Conservation (phyloP, 495 filamentous ascomycete species). For the Podospora comata region DNA sequence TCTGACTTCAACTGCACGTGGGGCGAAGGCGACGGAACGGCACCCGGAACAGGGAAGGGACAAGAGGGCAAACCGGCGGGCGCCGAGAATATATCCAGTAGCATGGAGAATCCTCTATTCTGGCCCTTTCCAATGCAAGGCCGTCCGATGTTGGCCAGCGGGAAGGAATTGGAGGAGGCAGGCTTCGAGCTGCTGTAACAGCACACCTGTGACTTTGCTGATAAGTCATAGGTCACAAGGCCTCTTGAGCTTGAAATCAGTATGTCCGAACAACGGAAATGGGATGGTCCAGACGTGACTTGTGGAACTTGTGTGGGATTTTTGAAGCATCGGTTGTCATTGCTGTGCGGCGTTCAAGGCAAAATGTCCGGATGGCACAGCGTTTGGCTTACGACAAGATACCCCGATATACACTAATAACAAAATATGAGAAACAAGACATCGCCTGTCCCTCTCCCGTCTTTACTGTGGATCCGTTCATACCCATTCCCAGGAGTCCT, state of each 20-base stretch:
- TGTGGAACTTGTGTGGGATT: background rate
- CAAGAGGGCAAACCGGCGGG: conserved; percentile 1
- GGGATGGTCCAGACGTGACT: background rate
- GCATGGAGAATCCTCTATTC: conserved; percentile 47
- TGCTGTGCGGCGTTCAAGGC: background rate
- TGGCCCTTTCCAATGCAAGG: conserved; percentile 57
- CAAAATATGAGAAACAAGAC: background rate
- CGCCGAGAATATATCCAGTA: conserved; percentile 20
- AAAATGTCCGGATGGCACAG: background rate
- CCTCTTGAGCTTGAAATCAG: background rate
- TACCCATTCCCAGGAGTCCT: background rate
- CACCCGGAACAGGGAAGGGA: conserved; percentile 2
- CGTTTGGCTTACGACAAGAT: background rate
- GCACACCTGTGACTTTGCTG: background rate
- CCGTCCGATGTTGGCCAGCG: conserved; percentile 46
- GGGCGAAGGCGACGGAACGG: conserved; percentile 19
- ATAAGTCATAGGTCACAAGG: background rate
- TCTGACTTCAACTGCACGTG: conserved; percentile 41
- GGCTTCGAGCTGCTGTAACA: conserved; percentile 41
- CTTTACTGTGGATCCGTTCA: background rate
- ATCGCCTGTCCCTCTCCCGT: background rate
- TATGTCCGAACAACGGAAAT: background rate
- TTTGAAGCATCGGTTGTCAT: background rate
- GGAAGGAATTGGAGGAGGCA: conserved; percentile 41
- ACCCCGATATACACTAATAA: background rate